Percentiles rank a stretch among this genome's conserved stretches.
Conservation (phyloP, 495 filamentous ascomycete species). For the Podospora australis region DNA sequence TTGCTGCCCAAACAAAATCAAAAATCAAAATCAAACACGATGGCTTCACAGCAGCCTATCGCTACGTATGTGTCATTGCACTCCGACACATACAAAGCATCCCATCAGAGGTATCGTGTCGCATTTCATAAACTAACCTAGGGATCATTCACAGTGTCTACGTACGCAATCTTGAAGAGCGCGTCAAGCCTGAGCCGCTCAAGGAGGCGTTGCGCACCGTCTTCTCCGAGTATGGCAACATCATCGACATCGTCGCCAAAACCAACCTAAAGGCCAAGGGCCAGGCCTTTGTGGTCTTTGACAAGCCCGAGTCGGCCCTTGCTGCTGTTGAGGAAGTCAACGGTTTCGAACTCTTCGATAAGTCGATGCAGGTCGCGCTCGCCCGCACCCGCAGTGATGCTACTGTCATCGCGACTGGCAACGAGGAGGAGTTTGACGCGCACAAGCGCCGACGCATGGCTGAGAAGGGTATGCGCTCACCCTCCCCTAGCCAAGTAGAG, state of each 20-base stretch:
- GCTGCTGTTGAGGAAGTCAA: conserved; percentile 84
- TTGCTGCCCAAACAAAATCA: not conserved
- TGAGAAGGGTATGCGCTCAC: conserved; percentile 67
- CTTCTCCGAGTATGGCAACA: conserved; percentile 84
- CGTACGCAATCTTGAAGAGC: conserved; percentile 90
- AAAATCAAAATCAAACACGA: conserved; percentile 22
- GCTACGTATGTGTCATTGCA: conserved; percentile 63
- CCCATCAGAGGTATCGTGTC: conserved; percentile 9
- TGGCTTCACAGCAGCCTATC: conserved; percentile 35
- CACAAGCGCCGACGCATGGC: conserved; percentile 83
- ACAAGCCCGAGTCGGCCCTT: conserved; percentile 64
- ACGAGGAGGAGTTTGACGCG: conserved; percentile 72
- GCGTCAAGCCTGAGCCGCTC: conserved; percentile 73
- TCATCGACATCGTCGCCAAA: conserved; percentile 91
- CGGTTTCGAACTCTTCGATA: conserved; percentile 90
- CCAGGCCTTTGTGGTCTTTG: conserved; percentile 95
- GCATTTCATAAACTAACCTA: conserved; percentile 9
- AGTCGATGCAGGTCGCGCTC: conserved; percentile 82
- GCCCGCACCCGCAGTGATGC: conserved; percentile 85
- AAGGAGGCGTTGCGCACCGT: conserved; percentile 67
- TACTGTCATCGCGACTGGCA: conserved; percentile 66
- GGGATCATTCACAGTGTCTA: conserved; percentile 42
- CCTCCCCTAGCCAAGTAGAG: not conserved
- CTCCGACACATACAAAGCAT: conserved; percentile 49
- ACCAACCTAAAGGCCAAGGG: conserved; percentile 87